These are phyloP conservation scores for Aurantiochytrium sp. DNA, from an alignment of 108 stramenopile genomes.

Conservation along the genomic window DNA sequence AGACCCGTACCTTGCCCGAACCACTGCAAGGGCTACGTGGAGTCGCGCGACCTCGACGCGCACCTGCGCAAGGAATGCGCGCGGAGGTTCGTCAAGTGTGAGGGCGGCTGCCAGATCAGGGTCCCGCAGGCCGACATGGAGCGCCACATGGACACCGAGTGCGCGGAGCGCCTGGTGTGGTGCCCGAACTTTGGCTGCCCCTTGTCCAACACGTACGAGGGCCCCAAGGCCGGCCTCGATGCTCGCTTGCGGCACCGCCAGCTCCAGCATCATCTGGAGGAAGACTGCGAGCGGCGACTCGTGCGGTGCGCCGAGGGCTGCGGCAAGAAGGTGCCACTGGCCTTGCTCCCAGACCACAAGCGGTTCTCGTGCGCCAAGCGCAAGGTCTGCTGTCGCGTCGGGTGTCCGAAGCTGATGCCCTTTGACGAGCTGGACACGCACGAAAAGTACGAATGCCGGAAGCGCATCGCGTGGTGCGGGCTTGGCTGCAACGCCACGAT, in stretches of 20 bases:
- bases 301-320: not conserved
- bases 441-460: not conserved
- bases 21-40: not conserved
- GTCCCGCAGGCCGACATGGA: slow-evolving; percentile 6
- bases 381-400: not conserved
- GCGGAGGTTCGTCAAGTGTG: not conserved
- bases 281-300: not conserved
- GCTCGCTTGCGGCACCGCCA: not conserved
- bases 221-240: not conserved
- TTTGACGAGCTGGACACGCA: not conserved
- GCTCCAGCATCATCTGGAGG: not conserved
- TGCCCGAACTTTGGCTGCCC: slow-evolving; percentile 9
- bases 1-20: not conserved
- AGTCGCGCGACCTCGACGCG: not conserved
- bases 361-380: not conserved
- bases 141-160: slow-evolving; percentile 1
- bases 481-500: slow-evolving; percentile 7
- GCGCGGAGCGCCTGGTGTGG: not conserved
- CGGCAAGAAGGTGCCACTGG: not conserved
- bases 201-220: not conserved
- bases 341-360: not conserved
- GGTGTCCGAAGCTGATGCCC: not conserved
- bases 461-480: not conserved
- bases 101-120: not conserved
- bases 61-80: not conserved